Evolutionary conservation across 805 yeast genomes (phyloP).

Genomic region (Candida coquimbonensis): DNA sequence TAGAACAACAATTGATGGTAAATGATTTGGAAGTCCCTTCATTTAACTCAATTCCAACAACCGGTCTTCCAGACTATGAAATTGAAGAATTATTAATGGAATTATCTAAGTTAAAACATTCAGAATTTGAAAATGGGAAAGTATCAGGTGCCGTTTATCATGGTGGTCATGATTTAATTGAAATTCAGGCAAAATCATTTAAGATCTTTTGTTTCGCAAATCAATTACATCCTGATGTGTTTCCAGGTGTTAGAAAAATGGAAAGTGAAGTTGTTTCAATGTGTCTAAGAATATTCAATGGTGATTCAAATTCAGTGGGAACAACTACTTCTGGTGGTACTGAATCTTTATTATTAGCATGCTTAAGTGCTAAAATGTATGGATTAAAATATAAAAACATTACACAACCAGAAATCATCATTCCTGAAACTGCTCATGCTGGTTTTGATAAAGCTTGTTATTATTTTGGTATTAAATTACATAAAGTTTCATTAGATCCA

Average conservation of each 20-base stretch:
- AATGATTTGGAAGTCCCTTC: constrained; percentile 37
- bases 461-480: constrained; percentile 81
- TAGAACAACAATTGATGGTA: constrained; percentile 55
- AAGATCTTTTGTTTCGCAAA: constrained; percentile 78
- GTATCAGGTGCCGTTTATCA: constrained; percentile 96
- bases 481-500: constrained; percentile 65
- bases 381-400: constrained; percentile 56
- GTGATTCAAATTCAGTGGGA: constrained; percentile 66
- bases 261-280: constrained; percentile 91
- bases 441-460: constrained; percentile 90
- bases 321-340: constrained; percentile 93
- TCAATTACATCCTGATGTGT: constrained; percentile 94
- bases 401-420: constrained; percentile 74
- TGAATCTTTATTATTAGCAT: constrained; percentile 80
- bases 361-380: constrained; percentile 79
- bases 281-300: constrained; percentile 77
- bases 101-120: constrained; percentile 46
- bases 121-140: constrained; percentile 79
- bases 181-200: constrained; percentile 72
- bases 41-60: constrained; percentile 46
- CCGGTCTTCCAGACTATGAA: constrained; percentile 44
- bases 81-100: constrained; percentile 47
- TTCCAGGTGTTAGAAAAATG: constrained; percentile 95
- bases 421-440: constrained; percentile 89
- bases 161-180: constrained; percentile 76